Evolutionary conservation across 2,329 filamentous ascomycete species (phyloP).

Genomic region (Fusarium sp.): DNA sequence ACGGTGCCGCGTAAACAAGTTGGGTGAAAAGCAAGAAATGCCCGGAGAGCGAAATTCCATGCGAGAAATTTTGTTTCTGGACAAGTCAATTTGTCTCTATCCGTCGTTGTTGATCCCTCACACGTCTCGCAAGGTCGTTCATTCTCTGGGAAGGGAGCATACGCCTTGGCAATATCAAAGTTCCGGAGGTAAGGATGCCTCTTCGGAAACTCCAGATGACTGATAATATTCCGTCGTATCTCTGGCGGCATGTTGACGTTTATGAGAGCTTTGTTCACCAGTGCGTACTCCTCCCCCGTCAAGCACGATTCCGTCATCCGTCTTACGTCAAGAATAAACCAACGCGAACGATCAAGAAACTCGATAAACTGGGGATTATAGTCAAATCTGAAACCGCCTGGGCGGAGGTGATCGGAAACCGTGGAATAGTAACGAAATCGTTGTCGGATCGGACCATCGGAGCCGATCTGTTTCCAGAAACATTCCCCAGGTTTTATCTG

Average conservation of each 20-base stretch:
- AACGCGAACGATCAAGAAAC: conserved; percentile 12
- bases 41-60: background rate
- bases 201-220: background rate
- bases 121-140: background rate
- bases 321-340: conserved; percentile 18
- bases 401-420: background rate
- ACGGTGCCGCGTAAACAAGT: too few species aligned
- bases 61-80: background rate
- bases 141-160: background rate
- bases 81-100: background rate
- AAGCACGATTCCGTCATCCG: background rate
- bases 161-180: background rate
- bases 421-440: background rate
- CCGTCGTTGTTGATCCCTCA: background rate
- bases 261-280: background rate
- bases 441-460: conserved; percentile 12
- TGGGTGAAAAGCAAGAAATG: background rate
- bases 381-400: background rate
- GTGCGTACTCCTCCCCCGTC: background rate
- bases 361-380: background rate
- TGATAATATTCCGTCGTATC: background rate
- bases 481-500: background rate
- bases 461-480: background rate
- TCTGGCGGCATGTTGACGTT: background rate
- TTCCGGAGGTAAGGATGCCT: conserved; percentile 4